A percentile compares a stretch with the other conserved stretches of the same genome.
phyloP scores from a whole-genome alignment of 2,329 filamentous ascomycete species.

The Aschersonia sp. region DNA sequence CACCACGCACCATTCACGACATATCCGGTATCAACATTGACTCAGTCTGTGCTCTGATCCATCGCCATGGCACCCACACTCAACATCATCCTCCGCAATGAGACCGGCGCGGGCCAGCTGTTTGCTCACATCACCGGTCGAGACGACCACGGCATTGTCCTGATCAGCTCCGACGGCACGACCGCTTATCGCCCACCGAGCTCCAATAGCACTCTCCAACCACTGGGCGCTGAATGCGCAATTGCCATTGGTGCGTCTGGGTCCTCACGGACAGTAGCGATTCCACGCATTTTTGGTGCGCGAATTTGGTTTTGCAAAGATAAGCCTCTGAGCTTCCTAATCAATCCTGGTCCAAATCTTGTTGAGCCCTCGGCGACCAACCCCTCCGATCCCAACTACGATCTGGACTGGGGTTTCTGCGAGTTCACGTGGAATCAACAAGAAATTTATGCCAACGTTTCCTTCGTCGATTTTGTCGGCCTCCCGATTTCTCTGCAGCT shows the following conservation, averaged over 20 bases:
- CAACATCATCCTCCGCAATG: conserved; percentile 49
- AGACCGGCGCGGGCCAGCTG: conserved; percentile 37
- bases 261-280: conserved; percentile 40
- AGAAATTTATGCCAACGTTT: conserved; percentile 54
- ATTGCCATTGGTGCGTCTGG: conserved; percentile 51
- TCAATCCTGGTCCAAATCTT: conserved; percentile 58
- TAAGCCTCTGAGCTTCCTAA: conserved; percentile 45
- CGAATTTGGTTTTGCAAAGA: conserved; percentile 58
- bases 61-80: conserved; percentile 18
- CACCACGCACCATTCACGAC: too few species aligned
- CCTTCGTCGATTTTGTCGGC: conserved; percentile 61
- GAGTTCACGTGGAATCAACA: conserved; percentile 51
- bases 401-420: conserved; percentile 49
- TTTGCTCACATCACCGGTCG: conserved; percentile 58
- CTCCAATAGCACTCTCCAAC: conserved; percentile 32
- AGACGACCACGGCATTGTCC: conserved; percentile 41
- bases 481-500: conserved; percentile 46
- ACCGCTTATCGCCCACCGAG: conserved; percentile 51
- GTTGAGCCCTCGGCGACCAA: conserved; percentile 65
- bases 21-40: too few species aligned
- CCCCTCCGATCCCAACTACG: conserved; percentile 44
- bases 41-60: background rate
- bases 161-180: conserved; percentile 51
- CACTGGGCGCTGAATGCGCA: conserved; percentile 41
- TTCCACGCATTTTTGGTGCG: conserved; percentile 56